Conservation (phyloP, 2,329 filamentous ascomycete species). For the Penicillium sp. region DNA sequence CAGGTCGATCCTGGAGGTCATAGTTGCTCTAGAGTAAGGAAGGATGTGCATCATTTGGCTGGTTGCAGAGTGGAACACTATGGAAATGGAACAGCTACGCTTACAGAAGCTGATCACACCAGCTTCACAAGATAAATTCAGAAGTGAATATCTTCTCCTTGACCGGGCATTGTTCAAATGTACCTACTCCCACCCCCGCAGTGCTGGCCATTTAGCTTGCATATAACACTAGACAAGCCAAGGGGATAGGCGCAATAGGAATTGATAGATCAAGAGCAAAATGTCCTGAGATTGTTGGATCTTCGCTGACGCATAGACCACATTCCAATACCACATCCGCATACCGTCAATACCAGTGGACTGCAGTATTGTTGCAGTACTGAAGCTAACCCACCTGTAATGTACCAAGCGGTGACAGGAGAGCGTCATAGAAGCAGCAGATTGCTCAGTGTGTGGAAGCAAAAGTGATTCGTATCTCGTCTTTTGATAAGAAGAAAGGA, state of each 20-base stretch:
- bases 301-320: background rate
- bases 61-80: conserved; percentile 4
- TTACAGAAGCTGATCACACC: conserved; percentile 16
- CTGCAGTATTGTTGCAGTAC: conserved; percentile 1
- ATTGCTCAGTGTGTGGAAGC: too few species aligned
- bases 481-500: too few species aligned
- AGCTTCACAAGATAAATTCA: conserved; percentile 17
- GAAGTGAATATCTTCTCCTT: background rate
- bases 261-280: background rate
- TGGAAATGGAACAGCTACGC: background rate
- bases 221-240: background rate
- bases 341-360: background rate
- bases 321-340: background rate
- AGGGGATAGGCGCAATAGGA: background rate
- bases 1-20: background rate
- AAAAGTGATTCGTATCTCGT: too few species aligned
- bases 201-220: background rate
- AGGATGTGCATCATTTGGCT: background rate
- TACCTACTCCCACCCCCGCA: background rate
- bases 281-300: background rate
- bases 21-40: background rate
- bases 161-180: background rate
- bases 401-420: conserved; percentile 2
- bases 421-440: conserved; percentile 17
- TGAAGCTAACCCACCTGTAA: conserved; percentile 1